Conservation (phyloP, 352 stramenopile genomes). For the Pythium catenulatum region DNA sequence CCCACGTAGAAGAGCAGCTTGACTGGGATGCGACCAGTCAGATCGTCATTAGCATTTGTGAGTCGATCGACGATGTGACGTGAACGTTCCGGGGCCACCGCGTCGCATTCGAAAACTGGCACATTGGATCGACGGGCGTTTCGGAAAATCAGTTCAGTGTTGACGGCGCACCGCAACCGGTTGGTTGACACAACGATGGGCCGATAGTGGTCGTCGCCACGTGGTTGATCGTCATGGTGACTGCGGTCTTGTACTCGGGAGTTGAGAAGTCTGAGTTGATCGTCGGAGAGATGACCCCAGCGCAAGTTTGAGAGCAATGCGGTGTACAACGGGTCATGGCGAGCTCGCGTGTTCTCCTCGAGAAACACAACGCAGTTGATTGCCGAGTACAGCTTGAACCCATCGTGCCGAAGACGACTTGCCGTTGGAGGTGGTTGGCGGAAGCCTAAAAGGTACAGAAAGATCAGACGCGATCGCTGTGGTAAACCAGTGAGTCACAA, state of each 20-base stretch:
- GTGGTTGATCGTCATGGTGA: not conserved
- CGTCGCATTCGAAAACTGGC: not conserved
- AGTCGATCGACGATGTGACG: not conserved
- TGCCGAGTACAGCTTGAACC: not conserved
- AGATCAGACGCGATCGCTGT: too few relatives aligned
- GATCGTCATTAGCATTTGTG: not conserved
- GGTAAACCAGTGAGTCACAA: too few relatives aligned
- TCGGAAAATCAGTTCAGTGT: not conserved
- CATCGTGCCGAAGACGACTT: not conserved
- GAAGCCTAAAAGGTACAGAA: not conserved
- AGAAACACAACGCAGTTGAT: slow-evolving; percentile 1
- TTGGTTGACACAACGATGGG: slow-evolving; percentile 11
- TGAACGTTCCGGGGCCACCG: not conserved
- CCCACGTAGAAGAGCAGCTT: not conserved
- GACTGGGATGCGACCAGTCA: not conserved
- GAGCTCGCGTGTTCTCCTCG: not conserved
- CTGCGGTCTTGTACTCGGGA: not conserved
- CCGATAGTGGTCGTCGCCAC: not conserved
- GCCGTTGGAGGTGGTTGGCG: not conserved
- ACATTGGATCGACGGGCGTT: not conserved
- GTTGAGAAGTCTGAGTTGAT: not conserved
- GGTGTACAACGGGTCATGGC: not conserved
- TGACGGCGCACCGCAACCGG: not conserved
- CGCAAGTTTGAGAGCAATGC: not conserved
- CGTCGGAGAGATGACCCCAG: not conserved